These are phyloP conservation scores for Phytopythium montanum DNA, from an alignment of 352 stramenopile species.

Conservation along the genomic window DNA sequence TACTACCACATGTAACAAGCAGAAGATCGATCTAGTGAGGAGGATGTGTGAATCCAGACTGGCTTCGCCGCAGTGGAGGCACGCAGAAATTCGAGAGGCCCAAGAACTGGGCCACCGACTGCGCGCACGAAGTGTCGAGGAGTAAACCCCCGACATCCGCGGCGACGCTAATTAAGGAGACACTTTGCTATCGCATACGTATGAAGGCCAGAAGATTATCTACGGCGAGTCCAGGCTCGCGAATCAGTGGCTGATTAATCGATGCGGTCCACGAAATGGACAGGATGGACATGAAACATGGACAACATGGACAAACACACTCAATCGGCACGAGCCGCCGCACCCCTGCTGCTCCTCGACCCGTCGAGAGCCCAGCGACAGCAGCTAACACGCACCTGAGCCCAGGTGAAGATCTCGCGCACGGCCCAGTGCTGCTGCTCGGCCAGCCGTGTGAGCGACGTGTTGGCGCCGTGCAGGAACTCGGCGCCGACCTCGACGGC, in stretches of 20 bases:
- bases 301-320: conserved; percentile 2
- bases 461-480: conserved; percentile 74
- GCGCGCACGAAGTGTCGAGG: conserved; percentile 29
- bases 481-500: conserved; percentile 73
- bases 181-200: conserved; percentile 80
- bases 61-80: conserved; percentile 72
- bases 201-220: conserved; percentile 88
- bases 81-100: conserved; percentile 44
- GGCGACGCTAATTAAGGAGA: conserved; percentile 86
- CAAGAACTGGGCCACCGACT: conserved; percentile 80
- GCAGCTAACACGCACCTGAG: conserved; percentile 68
- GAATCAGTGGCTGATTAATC: conserved; percentile 90
- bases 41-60: conserved; percentile 85
- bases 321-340: not conserved
- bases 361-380: not conserved
- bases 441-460: conserved; percentile 63
- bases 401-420: conserved; percentile 85
- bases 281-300: conserved; percentile 10
- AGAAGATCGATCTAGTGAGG: conserved; percentile 8
- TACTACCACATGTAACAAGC: not conserved
- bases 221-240: conserved; percentile 9
- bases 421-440: conserved; percentile 60
- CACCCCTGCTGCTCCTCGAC: not conserved
- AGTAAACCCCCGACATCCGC: conserved; percentile 13
- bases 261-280: conserved; percentile 38